A percentile compares a stretch with the other conserved stretches of the same genome.
Conservation (phyloP, 192 early-diverging fungal genomes). For the Nowakowskiella sp. region DNA sequence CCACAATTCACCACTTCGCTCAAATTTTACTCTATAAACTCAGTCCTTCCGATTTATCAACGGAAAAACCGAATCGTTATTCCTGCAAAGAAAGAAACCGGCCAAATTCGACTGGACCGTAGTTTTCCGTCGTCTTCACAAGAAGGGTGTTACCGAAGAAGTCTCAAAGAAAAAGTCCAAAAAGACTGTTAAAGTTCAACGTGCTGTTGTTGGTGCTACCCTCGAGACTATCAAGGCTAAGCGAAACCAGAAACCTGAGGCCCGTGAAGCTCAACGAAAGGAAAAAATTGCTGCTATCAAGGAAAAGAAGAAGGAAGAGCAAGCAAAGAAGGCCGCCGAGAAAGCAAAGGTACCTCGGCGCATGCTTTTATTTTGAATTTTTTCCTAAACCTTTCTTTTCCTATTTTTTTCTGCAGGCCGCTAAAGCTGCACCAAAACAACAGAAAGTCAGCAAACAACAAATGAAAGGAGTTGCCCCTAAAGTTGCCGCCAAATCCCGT, state of each 20-base stretch:
- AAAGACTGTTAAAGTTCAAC: conserved; percentile 67
- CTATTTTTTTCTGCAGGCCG: conserved; percentile 31
- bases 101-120: conserved; percentile 96
- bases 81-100: conserved; percentile 95
- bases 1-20: neutral
- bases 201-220: conserved; percentile 91
- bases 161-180: conserved; percentile 92
- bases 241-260: conserved; percentile 93
- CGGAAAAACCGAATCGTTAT: conserved; percentile 95
- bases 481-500: conserved; percentile 74
- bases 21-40: neutral
- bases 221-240: conserved; percentile 95
- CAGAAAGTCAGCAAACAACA: conserved; percentile 75
- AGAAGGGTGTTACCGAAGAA: conserved; percentile 97
- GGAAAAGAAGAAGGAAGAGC: conserved; percentile 84
- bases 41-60: conserved; percentile 93
- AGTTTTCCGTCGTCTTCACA: conserved; percentile 95
- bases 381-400: conserved; percentile 10
- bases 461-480: conserved; percentile 68
- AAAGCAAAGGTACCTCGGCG: conserved; percentile 57
- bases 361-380: neutral
- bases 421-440: conserved; percentile 29
- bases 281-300: conserved; percentile 80
- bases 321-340: conserved; percentile 80
- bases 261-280: conserved; percentile 81